phyloP scores from a whole-genome alignment of 495 filamentous ascomycete genomes.

The Neurospora sp. region DNA sequence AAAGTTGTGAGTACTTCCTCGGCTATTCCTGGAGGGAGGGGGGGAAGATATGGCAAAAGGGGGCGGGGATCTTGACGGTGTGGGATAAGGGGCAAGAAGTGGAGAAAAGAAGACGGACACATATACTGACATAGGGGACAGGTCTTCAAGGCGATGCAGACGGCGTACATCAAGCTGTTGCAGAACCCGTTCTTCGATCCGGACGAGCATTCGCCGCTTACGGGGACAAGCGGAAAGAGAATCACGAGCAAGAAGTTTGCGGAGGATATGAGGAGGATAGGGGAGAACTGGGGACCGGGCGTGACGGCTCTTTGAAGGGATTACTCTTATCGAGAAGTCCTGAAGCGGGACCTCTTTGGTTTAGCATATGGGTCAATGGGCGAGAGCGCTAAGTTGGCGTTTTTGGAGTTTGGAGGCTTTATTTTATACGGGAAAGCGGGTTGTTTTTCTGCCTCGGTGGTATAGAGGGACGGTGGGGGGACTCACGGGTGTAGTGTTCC shows the following conservation, averaged over 20 bases:
- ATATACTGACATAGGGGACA: conserved; percentile 18
- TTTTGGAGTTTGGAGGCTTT: not conserved
- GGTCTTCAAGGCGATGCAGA: conserved; percentile 87
- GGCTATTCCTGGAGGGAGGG: not conserved
- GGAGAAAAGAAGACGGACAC: not conserved
- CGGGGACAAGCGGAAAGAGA: conserved; percentile 43
- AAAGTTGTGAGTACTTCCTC: conserved; percentile 40
- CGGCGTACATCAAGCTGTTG: conserved; percentile 76
- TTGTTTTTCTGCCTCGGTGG: not conserved
- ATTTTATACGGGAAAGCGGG: not conserved
- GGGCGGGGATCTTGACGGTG: not conserved
- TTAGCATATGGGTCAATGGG: not conserved
- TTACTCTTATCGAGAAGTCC: not conserved
- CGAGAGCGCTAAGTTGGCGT: not conserved
- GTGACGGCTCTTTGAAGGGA: conserved; percentile 25
- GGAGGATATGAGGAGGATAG: conserved; percentile 74
- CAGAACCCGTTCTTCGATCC: conserved; percentile 95
- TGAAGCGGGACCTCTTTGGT: not conserved
- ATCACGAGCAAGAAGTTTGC: conserved; percentile 77
- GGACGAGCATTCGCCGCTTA: conserved; percentile 61
- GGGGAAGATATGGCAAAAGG: not conserved
- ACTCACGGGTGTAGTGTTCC: not conserved
- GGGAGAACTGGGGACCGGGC: conserved; percentile 57
- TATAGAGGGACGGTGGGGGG: not conserved
- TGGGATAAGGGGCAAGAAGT: not conserved